phyloP scores from a whole-genome alignment of 2,329 filamentous ascomycete genomes.

The Aspergillus tubingensis region DNA sequence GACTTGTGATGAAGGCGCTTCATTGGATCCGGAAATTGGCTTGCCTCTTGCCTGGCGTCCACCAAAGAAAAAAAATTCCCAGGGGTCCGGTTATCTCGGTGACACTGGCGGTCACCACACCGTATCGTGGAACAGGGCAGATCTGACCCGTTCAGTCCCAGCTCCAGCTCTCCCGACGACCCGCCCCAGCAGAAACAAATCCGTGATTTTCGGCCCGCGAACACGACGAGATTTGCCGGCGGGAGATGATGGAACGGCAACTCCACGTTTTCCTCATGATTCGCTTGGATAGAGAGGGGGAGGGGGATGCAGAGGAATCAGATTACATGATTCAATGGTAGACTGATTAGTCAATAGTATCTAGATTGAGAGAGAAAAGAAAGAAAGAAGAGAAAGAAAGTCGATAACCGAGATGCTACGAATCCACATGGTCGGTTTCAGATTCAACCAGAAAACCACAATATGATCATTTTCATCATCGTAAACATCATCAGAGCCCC shows the following conservation, averaged over 20 bases:
- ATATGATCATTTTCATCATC: no score
- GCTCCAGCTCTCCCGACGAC: background rate
- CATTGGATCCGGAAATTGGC: background rate
- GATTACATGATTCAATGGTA: background rate
- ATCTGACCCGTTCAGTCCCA: background rate
- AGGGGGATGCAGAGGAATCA: background rate
- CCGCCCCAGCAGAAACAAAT: background rate
- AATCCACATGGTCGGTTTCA: constrained; percentile 1
- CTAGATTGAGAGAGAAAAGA: no score
- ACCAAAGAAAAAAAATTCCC: background rate
- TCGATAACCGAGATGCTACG: background rate
- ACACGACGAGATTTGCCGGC: background rate
- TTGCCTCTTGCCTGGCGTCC: background rate
- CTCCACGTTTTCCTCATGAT: background rate
- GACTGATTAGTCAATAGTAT: no score
- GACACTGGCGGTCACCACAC: background rate
- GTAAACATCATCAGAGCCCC: no score
- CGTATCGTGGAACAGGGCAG: background rate
- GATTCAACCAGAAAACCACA: background rate
- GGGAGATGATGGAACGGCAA: background rate
- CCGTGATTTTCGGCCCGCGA: background rate
- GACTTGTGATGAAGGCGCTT: background rate
- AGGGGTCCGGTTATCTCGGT: background rate
- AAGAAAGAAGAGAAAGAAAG: background rate
- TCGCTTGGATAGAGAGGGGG: background rate